Evolutionary conservation across 345 rosid species (phyloP), one percentile per base, ranked within the genome.

Genomic region (Euphorbia lathyris): DNA sequence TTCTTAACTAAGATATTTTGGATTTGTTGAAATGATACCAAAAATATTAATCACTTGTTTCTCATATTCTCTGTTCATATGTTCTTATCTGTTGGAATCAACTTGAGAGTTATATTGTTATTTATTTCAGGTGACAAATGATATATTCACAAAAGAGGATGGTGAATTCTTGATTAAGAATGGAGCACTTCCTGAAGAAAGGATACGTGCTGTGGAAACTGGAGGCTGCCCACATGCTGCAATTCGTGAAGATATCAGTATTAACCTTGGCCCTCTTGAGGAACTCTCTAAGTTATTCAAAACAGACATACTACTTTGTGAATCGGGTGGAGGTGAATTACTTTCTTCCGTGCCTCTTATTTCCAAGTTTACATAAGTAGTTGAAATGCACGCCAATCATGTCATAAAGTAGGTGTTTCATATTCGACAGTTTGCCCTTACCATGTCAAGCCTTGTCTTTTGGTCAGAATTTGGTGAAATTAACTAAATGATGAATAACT

Each of bases 171-270:
- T 95, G 83, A 87, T 92, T 75, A 90, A 92, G 79, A 75, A 95
- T 52, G 97, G 92, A 14, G 97, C 97, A 57, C 92, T 92, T 66
- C 96, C 97, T 16, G 93, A 84, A 73, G 97, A 92, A 82, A 86
- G 99, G 80, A 92, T 95, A 10, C 92, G 86, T 4, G 97, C 99
- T 58, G 88, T 92, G 43, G 98, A 95, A 81, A 95, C 97, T 0
- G 97, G 99, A 80, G 97, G 97, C 45, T 90, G 99, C 65, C 97
- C 97, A 7, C 99, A 92, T 64, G 97, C 97, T n/a, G 99, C 99
- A 0, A 95, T 95, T 72, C 97, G 96, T 65, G 97, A 95, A 82
- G 97, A 95, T 72, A 95, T 95, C 83, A 95, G 97, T 79, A 95
- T 92, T 66, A 95, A 92, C 75, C 84, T 95, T 47, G 99, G 99